Percentiles rank a stretch among this genome's conserved stretches.
phyloP scores from a whole-genome alignment of 176 grass and related monocot species.

The Neostapfia colusana region DNA sequence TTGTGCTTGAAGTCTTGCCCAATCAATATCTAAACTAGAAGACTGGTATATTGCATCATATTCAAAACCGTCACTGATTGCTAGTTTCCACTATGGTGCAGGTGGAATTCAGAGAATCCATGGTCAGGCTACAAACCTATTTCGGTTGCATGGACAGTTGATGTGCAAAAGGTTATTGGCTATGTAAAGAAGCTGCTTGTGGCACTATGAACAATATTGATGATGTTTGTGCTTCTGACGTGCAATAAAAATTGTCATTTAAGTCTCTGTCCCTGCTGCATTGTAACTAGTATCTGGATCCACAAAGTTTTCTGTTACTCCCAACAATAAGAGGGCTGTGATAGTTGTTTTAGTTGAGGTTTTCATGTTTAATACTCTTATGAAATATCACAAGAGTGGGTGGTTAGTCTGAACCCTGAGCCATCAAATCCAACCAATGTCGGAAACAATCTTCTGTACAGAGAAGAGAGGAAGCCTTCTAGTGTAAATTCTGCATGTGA shows the following conservation, averaged over 20 bases:
- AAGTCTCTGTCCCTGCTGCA: not conserved
- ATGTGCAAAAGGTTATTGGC: conserved; percentile 61
- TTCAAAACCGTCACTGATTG: not conserved
- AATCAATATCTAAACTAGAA: not conserved
- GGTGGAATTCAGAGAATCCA: conserved; percentile 80
- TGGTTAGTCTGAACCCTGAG: not conserved
- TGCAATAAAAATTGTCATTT: not conserved
- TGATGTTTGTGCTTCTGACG: not conserved
- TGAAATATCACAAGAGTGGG: not conserved
- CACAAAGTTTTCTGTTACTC: conserved; percentile 4
- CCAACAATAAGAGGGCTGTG: conserved; percentile 12
- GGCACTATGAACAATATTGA: conserved; percentile 26
- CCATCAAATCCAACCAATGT: not conserved
- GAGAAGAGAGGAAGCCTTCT: conserved; percentile 27
- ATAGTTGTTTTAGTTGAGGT: conserved; percentile 23
- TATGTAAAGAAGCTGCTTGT: conserved; percentile 71
- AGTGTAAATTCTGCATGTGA: conserved; percentile 45
- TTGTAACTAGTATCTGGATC: conserved; percentile 19
- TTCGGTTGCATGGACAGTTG: conserved; percentile 89
- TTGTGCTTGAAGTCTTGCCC: not conserved
- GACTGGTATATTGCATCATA: not conserved
- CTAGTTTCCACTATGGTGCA: conserved; percentile 14
- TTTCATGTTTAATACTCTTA: conserved; percentile 15
- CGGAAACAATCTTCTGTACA: conserved; percentile 8
- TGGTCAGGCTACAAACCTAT: conserved; percentile 75